phyloP scores from a whole-genome alignment of 768 basidiomycete genomes.

The Psilocybe tampanensis region DNA sequence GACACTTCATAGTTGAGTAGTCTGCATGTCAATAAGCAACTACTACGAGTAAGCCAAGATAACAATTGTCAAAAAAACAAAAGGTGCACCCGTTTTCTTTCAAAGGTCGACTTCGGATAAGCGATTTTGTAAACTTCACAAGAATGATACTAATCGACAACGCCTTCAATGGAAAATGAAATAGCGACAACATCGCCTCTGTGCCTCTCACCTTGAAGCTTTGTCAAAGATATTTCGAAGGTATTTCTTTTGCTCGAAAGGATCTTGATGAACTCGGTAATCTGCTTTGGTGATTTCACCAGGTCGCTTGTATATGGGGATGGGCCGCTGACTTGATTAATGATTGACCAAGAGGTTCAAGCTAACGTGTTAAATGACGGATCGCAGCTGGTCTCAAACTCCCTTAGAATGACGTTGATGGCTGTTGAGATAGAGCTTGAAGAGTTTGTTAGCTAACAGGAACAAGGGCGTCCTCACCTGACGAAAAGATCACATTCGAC shows the following conservation, averaged over 20 bases:
- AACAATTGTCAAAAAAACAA: not conserved
- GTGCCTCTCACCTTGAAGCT: constrained; percentile 73
- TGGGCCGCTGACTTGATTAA: constrained; percentile 85
- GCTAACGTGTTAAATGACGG: constrained; percentile 75
- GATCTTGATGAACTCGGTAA: constrained; percentile 76
- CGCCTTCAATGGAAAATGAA: not conserved
- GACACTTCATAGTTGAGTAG: too few species aligned
- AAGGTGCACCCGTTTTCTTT: constrained; percentile 86
- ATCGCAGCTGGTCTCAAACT: constrained; percentile 86
- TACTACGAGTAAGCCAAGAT: constrained; percentile 4
- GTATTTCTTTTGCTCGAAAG: constrained; percentile 95
- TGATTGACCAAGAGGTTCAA: constrained; percentile 74
- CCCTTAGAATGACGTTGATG: constrained; percentile 77
- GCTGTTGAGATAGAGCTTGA: constrained; percentile 81
- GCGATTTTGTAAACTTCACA: constrained; percentile 83
- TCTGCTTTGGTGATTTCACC: constrained; percentile 70
- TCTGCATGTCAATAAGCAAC: constrained; percentile 87
- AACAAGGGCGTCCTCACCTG: too few species aligned
- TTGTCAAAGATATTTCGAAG: constrained; percentile 93
- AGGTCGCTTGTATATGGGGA: constrained; percentile 83
- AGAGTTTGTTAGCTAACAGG: too few species aligned
- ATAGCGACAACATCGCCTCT: not conserved
- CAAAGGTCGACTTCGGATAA: constrained; percentile 90
- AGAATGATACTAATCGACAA: constrained; percentile 69
- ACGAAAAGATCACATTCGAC: constrained; percentile 88